Evolutionary conservation across 192 early-diverging fungal species (phyloP), one percentile per base, ranked within the genome.

Genomic region (Entrophospora sp.): DNA sequence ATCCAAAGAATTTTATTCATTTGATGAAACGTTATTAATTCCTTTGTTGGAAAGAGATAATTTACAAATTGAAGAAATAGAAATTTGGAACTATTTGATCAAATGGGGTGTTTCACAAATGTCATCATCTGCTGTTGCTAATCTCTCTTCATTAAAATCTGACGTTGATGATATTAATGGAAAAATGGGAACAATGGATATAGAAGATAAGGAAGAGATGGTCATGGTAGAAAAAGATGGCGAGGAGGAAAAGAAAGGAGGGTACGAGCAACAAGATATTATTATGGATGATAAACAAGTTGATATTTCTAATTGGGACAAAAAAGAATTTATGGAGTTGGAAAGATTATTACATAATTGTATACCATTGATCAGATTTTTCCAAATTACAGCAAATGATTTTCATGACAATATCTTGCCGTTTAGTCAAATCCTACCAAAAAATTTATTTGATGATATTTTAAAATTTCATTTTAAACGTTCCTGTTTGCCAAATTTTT

Each of bases 41-140:
- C 46, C 37, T 1, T 36, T 64, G 28, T 51, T 64, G n/a, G n/a
- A 25, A 25, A 13, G 62, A 7, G 62, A 64, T 64, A 46, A 64
- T 64, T 51, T 64, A 24, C 45, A 51, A 35, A 64, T 18, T 2
- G 62, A 64, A 16, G 62, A 64, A n/a, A 64, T 64, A 13, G 62
- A 64, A 51, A 37, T 64, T 38, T 64, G 62, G 62, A 46, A 64
- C 34, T 22, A 64, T 36, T 14, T 64, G 13, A 51, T 64, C 24
- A 49, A 64, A 64, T 64, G 62, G 62, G 62, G 62, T 35, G 12
- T 64, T 25, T 6, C 62, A 4, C 62, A 64, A 51, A 36, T 40
- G 32, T 22, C 36, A 22, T 12, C 14, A 1, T 20, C 22, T 22
- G n/a, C n/a, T n/a, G n/a, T n/a, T n/a, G n/a, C n/a, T n/a, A 31